Base-by-base conservation (phyloP, 495 filamentous ascomycete species). In the Melanomma pulvis-pyrius region DNA sequence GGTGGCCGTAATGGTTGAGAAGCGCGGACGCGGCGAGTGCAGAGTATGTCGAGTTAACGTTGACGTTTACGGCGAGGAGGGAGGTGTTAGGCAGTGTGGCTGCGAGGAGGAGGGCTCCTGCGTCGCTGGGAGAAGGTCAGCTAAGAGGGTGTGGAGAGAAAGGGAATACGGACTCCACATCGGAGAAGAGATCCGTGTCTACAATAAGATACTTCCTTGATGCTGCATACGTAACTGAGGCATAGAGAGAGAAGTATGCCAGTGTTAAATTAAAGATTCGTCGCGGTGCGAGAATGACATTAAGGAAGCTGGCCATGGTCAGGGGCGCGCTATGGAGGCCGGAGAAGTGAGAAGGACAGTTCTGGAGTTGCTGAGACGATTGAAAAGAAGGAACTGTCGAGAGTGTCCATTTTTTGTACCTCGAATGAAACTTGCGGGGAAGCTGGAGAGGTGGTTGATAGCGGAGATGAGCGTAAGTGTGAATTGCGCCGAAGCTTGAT, bases 41-140 rank as follows among this genome's bases (percentile, higher is more conserved):
- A 7, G 79, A 78, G 63, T 76, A 82, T 0, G 69, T 65, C 0
- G 80, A 82, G 1, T 76, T 73, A 19, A 76, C 74, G 53, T 82
- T 82, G 64, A 82, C 24, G 48, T 75, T 78, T 29, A 83, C 75
- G 7, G 75, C 81, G 1, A 80, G 74, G 1, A 82, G 71, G 56
- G 78, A 34, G 39, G 44, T 30, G 28, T 59, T 41, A 6, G 41
- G 53, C 21, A 65, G 62, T 1, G 62, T 65, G 15, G 62, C 50
- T 22, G 53, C 62, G 24, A 65, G 62, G n/a, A 65, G 54, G 9
- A 65, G 62, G 17, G 62, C 62, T 1, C 24, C 62, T 13, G 62
- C 48, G 22, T 65, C 62, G 36, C 62, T 65, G 13, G 17, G 44
- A 21, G 1, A 11, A 4, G 29, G 51, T 54, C 8, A 54, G 29